These are phyloP conservation scores for Erodium texanum DNA, from an alignment of 441 rosid genomes.

Conservation along the genomic window DNA sequence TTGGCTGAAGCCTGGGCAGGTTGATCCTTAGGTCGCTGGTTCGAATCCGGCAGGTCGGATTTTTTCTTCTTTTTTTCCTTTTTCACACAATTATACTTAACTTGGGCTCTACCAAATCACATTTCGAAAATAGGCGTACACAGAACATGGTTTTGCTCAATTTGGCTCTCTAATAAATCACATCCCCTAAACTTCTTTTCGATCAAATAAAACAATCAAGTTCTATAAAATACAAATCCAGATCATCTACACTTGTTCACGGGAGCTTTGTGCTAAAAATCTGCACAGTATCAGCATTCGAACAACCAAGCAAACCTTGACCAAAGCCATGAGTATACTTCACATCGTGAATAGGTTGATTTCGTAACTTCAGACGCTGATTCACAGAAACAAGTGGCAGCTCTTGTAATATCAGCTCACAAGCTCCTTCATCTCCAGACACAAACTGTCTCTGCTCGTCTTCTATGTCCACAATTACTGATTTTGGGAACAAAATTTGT, in stretches of 20 bases:
- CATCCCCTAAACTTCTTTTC: no score
- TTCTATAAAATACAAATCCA: no score
- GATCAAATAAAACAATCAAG: no score
- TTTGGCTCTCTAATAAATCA: no score
- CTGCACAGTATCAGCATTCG: slow-evolving; percentile 56
- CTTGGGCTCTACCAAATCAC: no score
- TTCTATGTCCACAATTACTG: slow-evolving; percentile 42
- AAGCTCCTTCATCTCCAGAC: slow-evolving; percentile 48
- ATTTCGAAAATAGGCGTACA: no score
- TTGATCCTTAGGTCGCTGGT: slow-evolving; percentile 40
- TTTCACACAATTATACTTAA: no score
- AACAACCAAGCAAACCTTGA: slow-evolving; percentile 47
- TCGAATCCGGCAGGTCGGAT: slow-evolving; percentile 38
- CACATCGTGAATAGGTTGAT: slow-evolving; percentile 53
- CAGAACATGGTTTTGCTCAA: no score
- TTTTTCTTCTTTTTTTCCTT: no score
- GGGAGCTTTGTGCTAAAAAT: slow-evolving; percentile 29
- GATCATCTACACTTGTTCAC: background rate
- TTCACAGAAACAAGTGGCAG: slow-evolving; percentile 41
- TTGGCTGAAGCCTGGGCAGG: slow-evolving; percentile 12
- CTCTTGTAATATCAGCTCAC: slow-evolving; percentile 53
- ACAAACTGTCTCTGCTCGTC: slow-evolving; percentile 39
- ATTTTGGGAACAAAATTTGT: slow-evolving; percentile 55
- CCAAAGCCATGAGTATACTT: slow-evolving; percentile 28
- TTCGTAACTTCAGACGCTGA: slow-evolving; percentile 37